These are phyloP conservation scores for Globisporangium carolinianum DNA, from an alignment of 352 stramenopile genomes.

Conservation along the genomic window DNA sequence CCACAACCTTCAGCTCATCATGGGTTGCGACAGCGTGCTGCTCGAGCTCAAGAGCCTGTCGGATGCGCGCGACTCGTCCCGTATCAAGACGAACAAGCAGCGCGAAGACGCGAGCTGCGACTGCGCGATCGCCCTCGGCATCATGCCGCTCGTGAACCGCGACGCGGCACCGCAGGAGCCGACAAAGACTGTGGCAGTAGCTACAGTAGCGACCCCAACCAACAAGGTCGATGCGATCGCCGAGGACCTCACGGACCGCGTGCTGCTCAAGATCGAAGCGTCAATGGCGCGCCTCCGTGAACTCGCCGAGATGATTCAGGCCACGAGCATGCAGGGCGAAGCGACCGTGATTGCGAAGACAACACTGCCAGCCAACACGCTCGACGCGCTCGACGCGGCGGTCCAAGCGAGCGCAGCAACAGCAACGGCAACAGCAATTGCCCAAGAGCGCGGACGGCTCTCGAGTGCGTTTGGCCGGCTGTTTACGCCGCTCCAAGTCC, in stretches of 20 bases:
- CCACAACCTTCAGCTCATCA: conserved; percentile 24
- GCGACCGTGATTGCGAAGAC: conserved; percentile 75
- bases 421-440: conserved; percentile 62
- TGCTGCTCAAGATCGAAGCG: conserved; percentile 67
- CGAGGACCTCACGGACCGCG: conserved; percentile 76
- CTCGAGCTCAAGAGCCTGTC: conserved; percentile 70
- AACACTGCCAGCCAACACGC: conserved; percentile 43
- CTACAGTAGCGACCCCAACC: background rate
- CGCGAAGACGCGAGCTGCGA: conserved; percentile 34
- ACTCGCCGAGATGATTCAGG: conserved; percentile 74
- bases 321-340: conserved; percentile 81
- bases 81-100: conserved; percentile 24
- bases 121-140: conserved; percentile 52
- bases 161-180: conserved; percentile 3
- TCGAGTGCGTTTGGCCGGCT: conserved; percentile 43
- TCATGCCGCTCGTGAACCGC: conserved; percentile 39
- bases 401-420: conserved; percentile 58
- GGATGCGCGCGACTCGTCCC: conserved; percentile 42
- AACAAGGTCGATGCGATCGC: conserved; percentile 45
- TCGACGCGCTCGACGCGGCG: conserved; percentile 46
- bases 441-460: conserved; percentile 54
- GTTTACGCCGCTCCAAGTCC: conserved; percentile 60
- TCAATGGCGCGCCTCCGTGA: conserved; percentile 63
- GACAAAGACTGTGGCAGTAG: conserved; percentile 3
- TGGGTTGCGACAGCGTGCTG: conserved; percentile 65